Percentiles rank a stretch among this genome's conserved stretches.
phyloP scores from a whole-genome alignment of 2,329 filamentous ascomycete genomes.

The Verticillium klebahnii region DNA sequence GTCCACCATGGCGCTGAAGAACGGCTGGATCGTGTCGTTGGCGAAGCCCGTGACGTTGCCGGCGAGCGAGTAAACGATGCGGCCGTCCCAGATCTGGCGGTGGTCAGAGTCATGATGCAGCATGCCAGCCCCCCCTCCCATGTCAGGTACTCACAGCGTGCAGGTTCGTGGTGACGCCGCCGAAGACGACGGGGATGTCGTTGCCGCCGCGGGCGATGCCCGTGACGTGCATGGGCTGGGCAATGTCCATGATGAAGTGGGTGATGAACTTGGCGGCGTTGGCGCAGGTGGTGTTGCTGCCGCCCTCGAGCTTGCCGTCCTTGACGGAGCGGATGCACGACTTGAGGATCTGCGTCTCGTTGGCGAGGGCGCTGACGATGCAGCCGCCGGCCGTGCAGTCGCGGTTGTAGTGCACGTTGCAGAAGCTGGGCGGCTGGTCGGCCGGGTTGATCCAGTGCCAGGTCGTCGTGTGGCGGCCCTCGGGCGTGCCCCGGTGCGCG shows the following conservation, averaged over 20 bases:
- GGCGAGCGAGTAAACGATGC: conserved; percentile 3
- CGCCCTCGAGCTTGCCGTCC: conserved; percentile 19
- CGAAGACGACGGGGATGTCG: conserved; percentile 46
- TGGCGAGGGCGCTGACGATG: conserved; percentile 12
- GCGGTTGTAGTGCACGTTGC: conserved; percentile 12
- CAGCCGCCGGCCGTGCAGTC: conserved; percentile 12
- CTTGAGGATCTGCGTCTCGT: conserved; percentile 8
- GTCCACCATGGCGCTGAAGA: conserved; percentile 3
- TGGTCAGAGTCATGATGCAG: not conserved
- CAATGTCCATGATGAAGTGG: conserved; percentile 14
- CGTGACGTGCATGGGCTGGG: conserved; percentile 13
- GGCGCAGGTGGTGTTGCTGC: conserved; percentile 17
- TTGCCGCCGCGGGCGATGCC: conserved; percentile 13
- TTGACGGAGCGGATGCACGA: conserved; percentile 1
- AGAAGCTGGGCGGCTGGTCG: conserved; percentile 11
- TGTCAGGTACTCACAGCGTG: conserved; percentile 32
- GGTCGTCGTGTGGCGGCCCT: conserved; percentile 12
- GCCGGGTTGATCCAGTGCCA: conserved; percentile 14
- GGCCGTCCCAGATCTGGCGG: conserved; percentile 3
- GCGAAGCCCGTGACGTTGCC: not conserved
- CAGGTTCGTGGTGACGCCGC: conserved; percentile 48
- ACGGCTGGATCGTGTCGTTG: not conserved
- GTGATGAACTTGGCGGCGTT: conserved; percentile 16
- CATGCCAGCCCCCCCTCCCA: too few relatives aligned
- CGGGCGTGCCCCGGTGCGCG: conserved; percentile 9